A percentile compares a stretch with the other conserved stretches of the same genome.
Conservation (phyloP, 2,329 filamentous ascomycete species). For the Aaosphaeria arxii region DNA sequence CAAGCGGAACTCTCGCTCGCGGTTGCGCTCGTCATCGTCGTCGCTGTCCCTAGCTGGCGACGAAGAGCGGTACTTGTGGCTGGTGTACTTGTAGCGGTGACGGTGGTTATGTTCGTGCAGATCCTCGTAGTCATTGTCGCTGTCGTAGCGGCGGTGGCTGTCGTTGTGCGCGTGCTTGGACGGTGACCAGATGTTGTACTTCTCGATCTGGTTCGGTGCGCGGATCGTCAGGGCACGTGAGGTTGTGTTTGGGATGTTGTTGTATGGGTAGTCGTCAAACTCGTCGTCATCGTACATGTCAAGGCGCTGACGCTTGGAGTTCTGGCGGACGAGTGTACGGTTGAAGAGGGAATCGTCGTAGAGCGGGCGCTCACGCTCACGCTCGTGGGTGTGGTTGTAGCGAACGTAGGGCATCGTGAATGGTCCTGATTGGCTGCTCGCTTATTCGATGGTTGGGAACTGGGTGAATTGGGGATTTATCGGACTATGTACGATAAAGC, state of each 20-base stretch:
- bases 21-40: constrained; percentile 2
- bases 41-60: constrained; percentile 1
- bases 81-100: constrained; percentile 12
- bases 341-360: constrained; percentile 12
- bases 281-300: constrained; percentile 21
- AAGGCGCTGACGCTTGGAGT: constrained; percentile 23
- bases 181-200: constrained; percentile 29
- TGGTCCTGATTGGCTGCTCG: constrained; percentile 1
- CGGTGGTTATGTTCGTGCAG: constrained; percentile 6
- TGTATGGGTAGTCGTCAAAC: constrained; percentile 29
- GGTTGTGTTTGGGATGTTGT: constrained; percentile 15
- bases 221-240: constrained; percentile 26
- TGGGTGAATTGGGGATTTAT: neutral
- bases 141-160: neutral
- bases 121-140: constrained; percentile 9
- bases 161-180: constrained; percentile 1
- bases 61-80: constrained; percentile 6
- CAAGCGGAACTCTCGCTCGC: constrained; percentile 19
- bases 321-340: constrained; percentile 15
- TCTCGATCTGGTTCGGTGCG: constrained; percentile 26
- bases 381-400: constrained; percentile 10
- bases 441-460: neutral
- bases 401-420: constrained; percentile 21
- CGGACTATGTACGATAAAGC: neutral
- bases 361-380: constrained; percentile 11